phyloP scores from a whole-genome alignment of 164 flowering plant genomes.

The Chimonanthus salicifolius region DNA sequence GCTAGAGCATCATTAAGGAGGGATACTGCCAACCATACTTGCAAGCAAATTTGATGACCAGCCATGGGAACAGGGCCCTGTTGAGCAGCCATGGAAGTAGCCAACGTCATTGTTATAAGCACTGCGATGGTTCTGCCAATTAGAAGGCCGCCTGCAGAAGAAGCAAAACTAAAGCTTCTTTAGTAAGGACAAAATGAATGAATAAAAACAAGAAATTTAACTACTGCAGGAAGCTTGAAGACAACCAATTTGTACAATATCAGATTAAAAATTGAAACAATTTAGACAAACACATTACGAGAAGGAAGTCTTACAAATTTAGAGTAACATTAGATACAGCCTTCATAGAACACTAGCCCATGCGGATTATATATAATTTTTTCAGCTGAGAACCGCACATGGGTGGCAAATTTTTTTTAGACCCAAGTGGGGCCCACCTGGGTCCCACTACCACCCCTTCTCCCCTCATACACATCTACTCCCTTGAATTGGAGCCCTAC shows the following conservation, averaged over 20 bases:
- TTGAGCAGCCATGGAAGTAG: constrained; percentile 87
- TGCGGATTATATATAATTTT: not conserved
- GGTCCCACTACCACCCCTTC: no score
- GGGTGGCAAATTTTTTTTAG: no score
- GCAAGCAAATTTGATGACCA: constrained; percentile 80
- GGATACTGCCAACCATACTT: constrained; percentile 90
- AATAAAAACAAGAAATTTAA: not conserved
- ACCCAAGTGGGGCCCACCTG: no score
- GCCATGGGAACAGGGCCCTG: constrained; percentile 87
- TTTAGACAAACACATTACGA: no score
- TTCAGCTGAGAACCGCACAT: no score
- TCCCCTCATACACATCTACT: no score
- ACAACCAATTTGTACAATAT: not conserved
- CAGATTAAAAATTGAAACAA: no score
- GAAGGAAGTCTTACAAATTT: no score
- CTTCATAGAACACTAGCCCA: not conserved
- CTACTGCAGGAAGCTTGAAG: not conserved
- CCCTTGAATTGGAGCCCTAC: no score
- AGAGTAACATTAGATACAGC: not conserved
- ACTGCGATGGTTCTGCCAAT: constrained; percentile 77
- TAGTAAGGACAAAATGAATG: not conserved
- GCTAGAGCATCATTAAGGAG: constrained; percentile 94
- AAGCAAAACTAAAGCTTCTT: not conserved
- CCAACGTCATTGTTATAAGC: constrained; percentile 62
- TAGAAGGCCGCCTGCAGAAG: constrained; percentile 67